Conservation (phyloP, 805 yeast species). For the Suhomyces pyralidae region DNA sequence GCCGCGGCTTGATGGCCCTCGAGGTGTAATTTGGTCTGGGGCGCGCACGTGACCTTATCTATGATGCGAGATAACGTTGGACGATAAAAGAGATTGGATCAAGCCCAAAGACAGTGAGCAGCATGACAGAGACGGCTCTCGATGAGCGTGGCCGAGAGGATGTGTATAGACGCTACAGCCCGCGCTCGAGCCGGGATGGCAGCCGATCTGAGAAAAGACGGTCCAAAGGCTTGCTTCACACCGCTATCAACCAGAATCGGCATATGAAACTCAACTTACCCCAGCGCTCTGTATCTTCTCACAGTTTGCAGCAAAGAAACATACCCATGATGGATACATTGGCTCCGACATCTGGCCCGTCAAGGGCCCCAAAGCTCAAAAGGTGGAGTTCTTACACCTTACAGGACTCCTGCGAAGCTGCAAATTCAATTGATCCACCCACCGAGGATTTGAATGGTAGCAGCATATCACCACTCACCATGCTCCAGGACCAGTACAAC, state of each 20-base stretch:
- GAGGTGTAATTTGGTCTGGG: not conserved
- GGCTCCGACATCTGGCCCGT: conserved; percentile 4
- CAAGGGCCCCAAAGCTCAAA: conserved; percentile 9
- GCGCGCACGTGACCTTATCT: not conserved
- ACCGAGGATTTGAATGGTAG: not conserved
- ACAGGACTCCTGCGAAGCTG: not conserved
- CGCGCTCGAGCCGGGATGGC: not conserved
- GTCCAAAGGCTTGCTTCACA: conserved; percentile 8
- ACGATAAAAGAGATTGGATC: not conserved
- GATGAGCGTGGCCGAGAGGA: not conserved
- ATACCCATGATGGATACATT: conserved; percentile 9
- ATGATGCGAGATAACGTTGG: not conserved
- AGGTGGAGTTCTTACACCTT: conserved; percentile 11
- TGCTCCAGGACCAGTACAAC: conserved; percentile 25
- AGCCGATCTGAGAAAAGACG: conserved; percentile 1
- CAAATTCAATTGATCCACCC: not conserved
- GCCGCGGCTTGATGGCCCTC: conserved; percentile 22
- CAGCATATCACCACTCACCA: conserved; percentile 27
- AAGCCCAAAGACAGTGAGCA: not conserved
- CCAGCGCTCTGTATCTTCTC: conserved; percentile 10
- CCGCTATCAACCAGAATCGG: conserved; percentile 12
- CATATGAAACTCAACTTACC: conserved; percentile 8
- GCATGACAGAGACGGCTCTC: not conserved
- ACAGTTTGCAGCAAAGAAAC: conserved; percentile 4
- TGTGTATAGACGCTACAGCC: not conserved